Evolutionary conservation across 495 filamentous ascomycete species (phyloP), one percentile per base, ranked within the genome.

Genomic region (Thermothielavioides terrestris): DNA sequence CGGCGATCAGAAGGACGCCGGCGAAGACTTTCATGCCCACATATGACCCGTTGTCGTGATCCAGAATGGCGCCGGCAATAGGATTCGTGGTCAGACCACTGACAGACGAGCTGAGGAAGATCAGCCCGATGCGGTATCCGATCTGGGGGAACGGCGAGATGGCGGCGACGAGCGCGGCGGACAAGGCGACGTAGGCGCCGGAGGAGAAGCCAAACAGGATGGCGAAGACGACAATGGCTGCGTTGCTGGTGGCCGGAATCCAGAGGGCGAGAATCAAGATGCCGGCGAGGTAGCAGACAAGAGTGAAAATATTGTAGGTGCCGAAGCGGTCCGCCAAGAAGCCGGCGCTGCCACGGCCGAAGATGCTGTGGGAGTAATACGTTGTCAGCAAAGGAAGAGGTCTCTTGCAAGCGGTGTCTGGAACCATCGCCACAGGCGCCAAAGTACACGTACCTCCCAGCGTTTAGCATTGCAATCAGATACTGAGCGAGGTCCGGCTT

Each of bases 301-400:
- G 35, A 20, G 81, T 72, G 42, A 58, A 60, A 30, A 77, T 64
- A 64, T 86, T 86, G 63, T 76, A 85, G 15, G 78, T 73, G 2
- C 83, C 84, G 25, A 79, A 43, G 52, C 74, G 77, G 59, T 86
- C 83, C n/a, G n/a, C n/a, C n/a, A n/a, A n/a, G n/a, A n/a, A n/a
- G n/a, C n/a, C n/a, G n/a, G n/a, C n/a, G n/a, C n/a, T n/a, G n/a
- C n/a, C n/a, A n/a, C n/a, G n/a, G n/a, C n/a, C n/a, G n/a, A n/a
- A n/a, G n/a, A n/a, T n/a, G n/a, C n/a, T n/a, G n/a, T n/a, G n/a
- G n/a, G n/a, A n/a, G n/a, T n/a, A n/a, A n/a, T n/a, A n/a, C n/a
- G n/a, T n/a, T n/a, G n/a, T n/a, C n/a, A n/a, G n/a, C n/a, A n/a
- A n/a, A n/a, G n/a, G n/a, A n/a, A n/a, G n/a, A n/a, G n/a, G n/a